Evolutionary conservation across 169 alveolate species (phyloP).

Genomic region (Plasmodium inui): DNA sequence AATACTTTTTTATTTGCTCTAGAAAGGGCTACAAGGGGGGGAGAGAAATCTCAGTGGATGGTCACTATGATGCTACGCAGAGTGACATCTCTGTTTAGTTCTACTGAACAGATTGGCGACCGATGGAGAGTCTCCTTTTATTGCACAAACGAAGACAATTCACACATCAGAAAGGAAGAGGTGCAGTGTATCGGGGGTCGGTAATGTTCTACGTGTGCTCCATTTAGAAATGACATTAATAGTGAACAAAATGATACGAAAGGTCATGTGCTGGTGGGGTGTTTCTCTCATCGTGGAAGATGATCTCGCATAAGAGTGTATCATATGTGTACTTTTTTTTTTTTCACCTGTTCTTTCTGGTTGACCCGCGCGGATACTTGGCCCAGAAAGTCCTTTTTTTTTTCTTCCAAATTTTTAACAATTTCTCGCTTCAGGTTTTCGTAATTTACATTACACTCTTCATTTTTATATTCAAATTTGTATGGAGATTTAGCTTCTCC

Average conservation of each 20-base stretch:
- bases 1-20: conserved; percentile 48
- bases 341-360: conserved; percentile 30
- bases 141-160: background rate
- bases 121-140: background rate
- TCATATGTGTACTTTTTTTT: background rate
- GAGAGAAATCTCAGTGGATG: background rate
- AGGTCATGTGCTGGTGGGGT: background rate
- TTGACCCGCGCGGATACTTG: conserved; percentile 8
- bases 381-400: conserved; percentile 21
- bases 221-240: background rate
- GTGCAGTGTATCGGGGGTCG: background rate
- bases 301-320: background rate
- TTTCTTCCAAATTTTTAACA: conserved; percentile 10
- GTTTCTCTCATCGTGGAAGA: background rate
- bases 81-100: background rate
- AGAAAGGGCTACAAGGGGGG: conserved; percentile 36
- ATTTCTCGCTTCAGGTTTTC: conserved; percentile 7
- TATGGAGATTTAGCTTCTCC: background rate
- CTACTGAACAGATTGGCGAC: background rate
- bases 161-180: background rate
- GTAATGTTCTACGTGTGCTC: background rate
- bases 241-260: background rate
- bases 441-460: conserved; percentile 26
- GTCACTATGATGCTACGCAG: background rate
- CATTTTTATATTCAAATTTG: conserved; percentile 38